Evolutionary conservation across 2,329 filamentous ascomycete species (phyloP).

Genomic region (Camillea tinctor): DNA sequence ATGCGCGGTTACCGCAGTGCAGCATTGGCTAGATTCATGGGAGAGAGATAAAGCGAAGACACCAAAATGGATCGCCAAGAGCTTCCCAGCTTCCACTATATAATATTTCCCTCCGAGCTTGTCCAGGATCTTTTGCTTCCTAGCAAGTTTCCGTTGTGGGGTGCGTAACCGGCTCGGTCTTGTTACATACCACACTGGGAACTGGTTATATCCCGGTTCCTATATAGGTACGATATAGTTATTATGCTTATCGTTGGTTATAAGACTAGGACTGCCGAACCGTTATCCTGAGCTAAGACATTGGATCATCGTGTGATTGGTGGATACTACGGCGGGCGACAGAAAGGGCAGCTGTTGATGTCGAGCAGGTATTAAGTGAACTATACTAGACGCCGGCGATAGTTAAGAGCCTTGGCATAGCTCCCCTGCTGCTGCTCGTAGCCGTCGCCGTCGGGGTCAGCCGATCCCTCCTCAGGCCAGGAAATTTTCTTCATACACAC

Average conservation of each 20-base stretch:
- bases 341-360: background rate
- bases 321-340: background rate
- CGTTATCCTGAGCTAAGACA: background rate
- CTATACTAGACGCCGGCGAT: background rate
- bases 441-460: background rate
- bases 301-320: background rate
- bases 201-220: background rate
- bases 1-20: background rate
- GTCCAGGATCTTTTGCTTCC: background rate
- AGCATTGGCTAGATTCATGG: background rate
- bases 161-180: background rate
- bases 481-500: background rate
- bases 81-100: background rate
- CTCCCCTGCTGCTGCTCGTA: background rate
- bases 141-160: background rate
- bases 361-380: background rate
- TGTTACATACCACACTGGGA: background rate
- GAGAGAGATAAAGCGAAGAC: background rate
- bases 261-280: background rate
- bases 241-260: background rate
- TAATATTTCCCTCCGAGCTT: background rate
- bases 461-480: background rate
- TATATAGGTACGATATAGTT: background rate
- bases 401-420: background rate
- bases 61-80: background rate